Evolutionary conservation across 2,329 filamentous ascomycete genomes (phyloP), one percentile per base, ranked within the genome.

Genomic region (Pseudogymnoascus sp.): DNA sequence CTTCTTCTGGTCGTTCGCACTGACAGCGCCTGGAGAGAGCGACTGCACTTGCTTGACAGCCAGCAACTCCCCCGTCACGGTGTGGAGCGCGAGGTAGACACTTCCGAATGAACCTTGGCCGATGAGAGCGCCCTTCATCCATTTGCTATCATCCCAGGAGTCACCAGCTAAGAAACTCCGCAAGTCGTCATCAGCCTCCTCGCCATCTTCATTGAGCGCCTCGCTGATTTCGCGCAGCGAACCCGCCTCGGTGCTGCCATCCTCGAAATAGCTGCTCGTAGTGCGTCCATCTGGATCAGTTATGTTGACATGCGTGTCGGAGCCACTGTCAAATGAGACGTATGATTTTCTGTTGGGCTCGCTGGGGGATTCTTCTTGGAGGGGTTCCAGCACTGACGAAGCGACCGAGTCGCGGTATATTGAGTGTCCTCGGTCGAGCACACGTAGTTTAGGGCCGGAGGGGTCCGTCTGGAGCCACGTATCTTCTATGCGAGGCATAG

Each of bases 111-210:
- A 97, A 65, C 94, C 94, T 75, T 97, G 91, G 32, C 94, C 94
- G 67, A 99, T 99, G 65, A 97, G 80, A 32, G 93, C 92, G 70
- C 94, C 94, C 78, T 97, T 97, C 91, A 99, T 97, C 90, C 95
- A 99, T 74, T 96, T 96, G 77, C 93, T 89, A 65, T 96, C 92
- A 66, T 95, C 92, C 86, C 94, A 97, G 7, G 91, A 95, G 71
- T 97, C 91, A 65, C 91, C 90, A 34, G 91, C 86, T 39, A 97
- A 80, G 79, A 97, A 97, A 70, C 92, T 92, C 67, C 88, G 85
- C 20, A 97, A 80, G 68, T 94, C 92, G 70, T 92, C 90, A 68
- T 97, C 93, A 6, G 86, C 85, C 69, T 96, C 94, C 71, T 97
- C 93, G 34, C 91, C 92, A 69, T 97, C 93, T 67, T 95, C 89